Evolutionary conservation across 345 rosid species (phyloP), one percentile per base, ranked within the genome.

Genomic region (Citrus unshiu): DNA sequence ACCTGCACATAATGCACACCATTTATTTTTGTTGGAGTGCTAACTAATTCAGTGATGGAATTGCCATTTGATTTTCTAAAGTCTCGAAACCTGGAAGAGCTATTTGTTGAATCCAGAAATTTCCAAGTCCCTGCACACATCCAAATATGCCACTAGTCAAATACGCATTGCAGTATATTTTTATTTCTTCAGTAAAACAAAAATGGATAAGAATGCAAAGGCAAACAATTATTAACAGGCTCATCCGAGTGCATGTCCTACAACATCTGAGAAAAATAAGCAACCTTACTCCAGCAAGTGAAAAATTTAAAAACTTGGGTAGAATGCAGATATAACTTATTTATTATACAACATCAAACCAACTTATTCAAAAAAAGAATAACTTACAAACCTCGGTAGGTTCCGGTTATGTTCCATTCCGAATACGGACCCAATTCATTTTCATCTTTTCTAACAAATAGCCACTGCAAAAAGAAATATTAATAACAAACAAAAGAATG

Each of bases 1-100:
- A 93, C 99, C 97, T 93, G 98, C 78, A 96, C 93, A 85, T 94
- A 96, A 87, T 96, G 98, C 73, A 96, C 97, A 81, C 97, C 98
- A 9, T 87, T 87, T 75, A 96, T 91, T 88, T 94, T 96, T 40
- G 99, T 94, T 70, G 96, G 93, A 43, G 90, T 81, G 77, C 97
- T 94, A 79, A 91, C 89, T 86, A 96, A 87, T 78, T 94, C 98
- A 77, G 94, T 88, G 70, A 90, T 85, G 72, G 97, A 91, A 84
- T 93, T 86, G 25, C 99, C 99, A 79, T 75, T 83, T 12, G 94
- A 86, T 78, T 90, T 96, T 80, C 92, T 83, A 83, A 91, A 90
- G 79, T 96, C 93, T 68, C 92, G 92, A 86, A 94, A 94, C 81
- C 86, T 94, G 34, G 95, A 88, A 85, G 97, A 90, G 89, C 91